A percentile compares a stretch with the other conserved stretches of the same genome.
These are phyloP conservation scores for Amylocarpus encephaloides DNA, from an alignment of 2,329 filamentous ascomycete species.

Conservation along the genomic window DNA sequence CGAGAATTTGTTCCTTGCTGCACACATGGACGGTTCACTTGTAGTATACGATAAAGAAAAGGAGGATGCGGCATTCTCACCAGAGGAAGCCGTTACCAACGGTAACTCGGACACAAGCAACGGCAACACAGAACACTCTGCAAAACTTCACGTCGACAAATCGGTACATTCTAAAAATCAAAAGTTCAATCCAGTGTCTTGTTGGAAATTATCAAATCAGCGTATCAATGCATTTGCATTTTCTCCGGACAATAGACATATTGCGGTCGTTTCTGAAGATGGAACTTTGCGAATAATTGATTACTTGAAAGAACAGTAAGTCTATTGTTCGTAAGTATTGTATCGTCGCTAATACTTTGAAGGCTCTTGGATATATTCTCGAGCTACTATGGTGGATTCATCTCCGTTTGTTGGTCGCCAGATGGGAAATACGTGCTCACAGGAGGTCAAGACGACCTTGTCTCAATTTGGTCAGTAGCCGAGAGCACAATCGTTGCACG, in stretches of 20 bases:
- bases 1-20: slow-evolving; percentile 85
- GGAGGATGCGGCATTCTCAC: slow-evolving; percentile 73
- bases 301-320: slow-evolving; percentile 82
- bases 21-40: slow-evolving; percentile 84
- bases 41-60: slow-evolving; percentile 98
- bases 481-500: slow-evolving; percentile 82
- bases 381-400: slow-evolving; percentile 89
- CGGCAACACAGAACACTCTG: slow-evolving; percentile 29
- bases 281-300: slow-evolving; percentile 86
- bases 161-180: slow-evolving; percentile 92
- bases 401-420: slow-evolving; percentile 94
- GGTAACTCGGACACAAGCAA: slow-evolving; percentile 27
- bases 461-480: slow-evolving; percentile 89
- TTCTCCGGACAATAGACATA: slow-evolving; percentile 78
- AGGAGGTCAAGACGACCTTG: slow-evolving; percentile 89
- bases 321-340: slow-evolving; percentile 9
- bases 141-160: slow-evolving; percentile 69
- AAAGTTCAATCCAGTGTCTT: slow-evolving; percentile 84
- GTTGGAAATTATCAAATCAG: slow-evolving; percentile 89
- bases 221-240: slow-evolving; percentile 88
- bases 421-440: slow-evolving; percentile 95
- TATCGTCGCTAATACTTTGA: slow-evolving; percentile 12
- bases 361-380: slow-evolving; percentile 82
- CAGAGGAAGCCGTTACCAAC: slow-evolving; percentile 49
- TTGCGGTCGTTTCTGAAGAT: slow-evolving; percentile 89